A percentile compares a stretch with the other conserved stretches of the same genome.
phyloP scores from a whole-genome alignment of 2,329 filamentous ascomycete genomes.

The Corynespora cassiicola region DNA sequence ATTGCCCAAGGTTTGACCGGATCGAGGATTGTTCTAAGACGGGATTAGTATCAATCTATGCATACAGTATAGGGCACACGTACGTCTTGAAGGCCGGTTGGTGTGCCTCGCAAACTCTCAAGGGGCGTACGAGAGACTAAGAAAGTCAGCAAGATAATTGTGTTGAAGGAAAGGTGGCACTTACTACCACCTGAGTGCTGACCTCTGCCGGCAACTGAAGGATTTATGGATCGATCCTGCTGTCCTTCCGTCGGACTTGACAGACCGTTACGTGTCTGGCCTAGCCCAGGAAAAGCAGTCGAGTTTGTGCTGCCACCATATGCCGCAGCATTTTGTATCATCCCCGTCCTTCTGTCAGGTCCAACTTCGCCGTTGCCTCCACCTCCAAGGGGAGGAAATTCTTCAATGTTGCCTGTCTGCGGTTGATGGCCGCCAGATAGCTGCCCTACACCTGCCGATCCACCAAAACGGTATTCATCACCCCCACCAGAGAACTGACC shows the following conservation, averaged over 20 bases:
- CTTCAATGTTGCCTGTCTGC: constrained; percentile 64
- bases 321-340: constrained; percentile 58
- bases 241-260: constrained; percentile 46
- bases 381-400: constrained; percentile 66
- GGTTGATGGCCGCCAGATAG: constrained; percentile 58
- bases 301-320: constrained; percentile 45
- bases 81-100: constrained; percentile 44
- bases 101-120: constrained; percentile 34
- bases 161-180: constrained; percentile 1
- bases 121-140: constrained; percentile 39
- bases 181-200: constrained; percentile 28
- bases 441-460: constrained; percentile 60
- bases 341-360: constrained; percentile 56
- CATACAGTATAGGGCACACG: constrained; percentile 7
- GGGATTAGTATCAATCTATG: constrained; percentile 11
- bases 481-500: constrained; percentile 59
- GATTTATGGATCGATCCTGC: constrained; percentile 39
- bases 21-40: constrained; percentile 28
- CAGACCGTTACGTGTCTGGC: constrained; percentile 52
- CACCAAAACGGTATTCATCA: constrained; percentile 65
- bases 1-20: constrained; percentile 33
- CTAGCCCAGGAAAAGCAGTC: constrained; percentile 50
- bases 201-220: constrained; percentile 37
- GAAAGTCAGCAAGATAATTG: constrained; percentile 13
- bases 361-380: constrained; percentile 59